Evolutionary conservation across 1,139 yeast species (phyloP), one percentile per base, ranked within the genome.

Genomic region (Insectozyma bohioensis): DNA sequence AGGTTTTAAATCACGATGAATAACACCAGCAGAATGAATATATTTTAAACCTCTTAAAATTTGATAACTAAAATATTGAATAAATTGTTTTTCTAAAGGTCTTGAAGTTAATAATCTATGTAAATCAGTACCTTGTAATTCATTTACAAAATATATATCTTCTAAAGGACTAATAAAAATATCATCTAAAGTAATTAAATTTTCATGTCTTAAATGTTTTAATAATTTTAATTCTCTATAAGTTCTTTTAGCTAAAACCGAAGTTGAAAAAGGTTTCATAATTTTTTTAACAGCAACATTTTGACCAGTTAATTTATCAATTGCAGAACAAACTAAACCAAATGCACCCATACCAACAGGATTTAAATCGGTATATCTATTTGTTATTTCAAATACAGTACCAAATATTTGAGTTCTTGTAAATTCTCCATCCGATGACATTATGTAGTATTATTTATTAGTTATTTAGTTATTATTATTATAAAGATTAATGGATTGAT

Each of bases 261-360:
- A 83, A 1, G 98, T 92, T 47, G 87, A 80, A 56, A 94, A 92
- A 0, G 99, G 98, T 58, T 88, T 92, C 96, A 92, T 86, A 47
- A 92, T 90, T 65, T 92, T 92, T 61, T 92, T 92, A 42, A 92
- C 95, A 27, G 99, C 99, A 30, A 94, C 98, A 49, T 85, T 86
- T 58, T 90, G 97, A 33, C 79, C 84, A 0, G 97, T 87, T 42
- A 88, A 72, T 51, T 84, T 86, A 61, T 92, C 98, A 36, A 83
- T 78, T 1, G 98, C 99, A 5, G 97, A 87, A 61, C 99, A 92
- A 29, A 92, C 99, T 24, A 92, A 75, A 6, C 98, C 98, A 55
- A 92, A 92, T 8, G 98, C 98, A 21, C 98, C 98, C 98, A 92
- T 92, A 1, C 98, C 98, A 31, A 92, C 97, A 3, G 98, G 98